Evolutionary conservation across 371 early-diverging fungal genomes (phyloP), one percentile per base, ranked within the genome.

Genomic region (Apophysomyces variabilis): DNA sequence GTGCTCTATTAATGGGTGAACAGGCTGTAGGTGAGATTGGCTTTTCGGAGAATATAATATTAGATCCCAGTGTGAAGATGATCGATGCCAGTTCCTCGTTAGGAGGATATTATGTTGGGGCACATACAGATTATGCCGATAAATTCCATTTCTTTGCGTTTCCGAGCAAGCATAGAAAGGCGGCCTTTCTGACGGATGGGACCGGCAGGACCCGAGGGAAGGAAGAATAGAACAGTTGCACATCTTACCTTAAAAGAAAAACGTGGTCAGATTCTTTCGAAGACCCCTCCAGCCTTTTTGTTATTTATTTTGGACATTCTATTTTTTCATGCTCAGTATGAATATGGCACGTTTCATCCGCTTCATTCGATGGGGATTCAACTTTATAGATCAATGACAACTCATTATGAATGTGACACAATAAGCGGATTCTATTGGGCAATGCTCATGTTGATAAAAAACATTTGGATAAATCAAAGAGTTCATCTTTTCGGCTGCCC

Each of bases 1-100:
- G 82, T 21, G 66, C 69, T 0, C 21, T 82, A n/a, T 60, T 79
- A 5, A 72, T 38, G 43, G 82, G 82, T 4, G 68, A 72, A 1
- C 79, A 77, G 60, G 73, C 78, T 1, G 56, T 82, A 7, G 82
- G 82, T n/a, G 82, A 82, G 60, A 73, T 79, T 12, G 82, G 82
- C 1, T 57, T 82, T 14, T 70, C 74, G 1, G 47, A 38, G 4
- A 61, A 59, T 18, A 47, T 68, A 6, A 70, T 69, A 66, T 41
- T 77, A 16, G 73, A 77, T 61, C 64, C 74, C 3, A 68, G 68
- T 11, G 79, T 82, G 11, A 54, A 26, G n/a, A 35, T 67, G 2
- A 58, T 82, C 6, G 76, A 82, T 62, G 79, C 74, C 0, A 74
- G 78, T 46, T 43, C 56, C 21, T 77, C 76, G 0, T 59, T 82